phyloP scores from a whole-genome alignment of 2,329 filamentous ascomycete species.

The Mollisiaceae sp. region DNA sequence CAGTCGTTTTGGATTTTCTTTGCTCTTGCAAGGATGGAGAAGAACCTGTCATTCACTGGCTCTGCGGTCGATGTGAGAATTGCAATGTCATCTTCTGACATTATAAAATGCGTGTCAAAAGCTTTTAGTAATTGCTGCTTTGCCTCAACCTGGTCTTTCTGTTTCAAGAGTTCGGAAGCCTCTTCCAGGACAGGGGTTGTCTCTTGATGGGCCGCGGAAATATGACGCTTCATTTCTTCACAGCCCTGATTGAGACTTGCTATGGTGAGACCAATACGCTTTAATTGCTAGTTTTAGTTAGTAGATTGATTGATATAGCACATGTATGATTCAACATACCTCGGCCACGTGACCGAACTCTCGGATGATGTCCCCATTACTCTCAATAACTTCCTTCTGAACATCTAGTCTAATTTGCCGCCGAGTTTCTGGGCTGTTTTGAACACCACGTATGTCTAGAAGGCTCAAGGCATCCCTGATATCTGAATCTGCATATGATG shows the following conservation, averaged over 20 bases:
- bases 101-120: slow-evolving; percentile 81
- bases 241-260: slow-evolving; percentile 80
- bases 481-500: slow-evolving; percentile 90
- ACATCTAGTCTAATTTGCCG: slow-evolving; percentile 81
- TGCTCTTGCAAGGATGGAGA: slow-evolving; percentile 74
- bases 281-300: slow-evolving; percentile 71
- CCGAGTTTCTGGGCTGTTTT: slow-evolving; percentile 78
- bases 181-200: slow-evolving; percentile 79
- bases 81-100: slow-evolving; percentile 81
- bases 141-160: slow-evolving; percentile 75
- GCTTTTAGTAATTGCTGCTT: slow-evolving; percentile 80
- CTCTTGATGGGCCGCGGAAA: slow-evolving; percentile 75
- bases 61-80: slow-evolving; percentile 77
- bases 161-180: slow-evolving; percentile 72
- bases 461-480: slow-evolving; percentile 84
- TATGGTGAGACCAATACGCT: slow-evolving; percentile 80
- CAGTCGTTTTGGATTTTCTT: slow-evolving; percentile 90
- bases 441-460: slow-evolving; percentile 72
- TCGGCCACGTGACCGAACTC: slow-evolving; percentile 91
- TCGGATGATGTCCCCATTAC: slow-evolving; percentile 85
- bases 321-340: slow-evolving; percentile 51
- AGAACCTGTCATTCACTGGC: slow-evolving; percentile 86
- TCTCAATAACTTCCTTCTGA: slow-evolving; percentile 90
- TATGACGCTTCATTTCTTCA: slow-evolving; percentile 78
- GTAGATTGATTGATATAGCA: slow-evolving; percentile 23